These are phyloP conservation scores for Pestalotiopsis sp. DNA, from an alignment of 2,329 filamentous ascomycete species.

Conservation along the genomic window DNA sequence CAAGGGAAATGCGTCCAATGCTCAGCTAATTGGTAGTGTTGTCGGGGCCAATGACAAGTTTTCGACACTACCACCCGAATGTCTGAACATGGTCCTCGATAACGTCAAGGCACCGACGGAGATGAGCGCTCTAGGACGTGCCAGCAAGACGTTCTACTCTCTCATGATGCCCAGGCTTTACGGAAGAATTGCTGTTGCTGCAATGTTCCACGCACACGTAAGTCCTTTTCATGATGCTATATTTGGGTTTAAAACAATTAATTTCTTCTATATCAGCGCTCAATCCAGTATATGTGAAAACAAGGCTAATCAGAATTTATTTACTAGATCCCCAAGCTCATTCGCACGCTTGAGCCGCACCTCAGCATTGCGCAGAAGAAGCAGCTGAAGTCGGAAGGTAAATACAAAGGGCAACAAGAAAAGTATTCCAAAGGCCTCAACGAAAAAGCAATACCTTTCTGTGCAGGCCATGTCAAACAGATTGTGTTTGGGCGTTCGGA, in stretches of 20 bases:
- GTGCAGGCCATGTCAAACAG: constrained; percentile 8
- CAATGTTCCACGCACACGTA: constrained; percentile 11
- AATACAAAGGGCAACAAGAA: constrained; percentile 14
- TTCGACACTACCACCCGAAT: constrained; percentile 7
- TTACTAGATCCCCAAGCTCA: constrained; percentile 11
- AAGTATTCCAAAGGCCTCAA: background rate
- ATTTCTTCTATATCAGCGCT: too few species aligned
- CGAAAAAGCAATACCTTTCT: constrained; percentile 9
- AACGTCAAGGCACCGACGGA: background rate
- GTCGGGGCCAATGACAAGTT: background rate
- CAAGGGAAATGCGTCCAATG: background rate
- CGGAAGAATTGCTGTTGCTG: constrained; percentile 1
- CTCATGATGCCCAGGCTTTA: constrained; percentile 13
- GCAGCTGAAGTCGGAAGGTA: constrained; percentile 14
- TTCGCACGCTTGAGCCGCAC: constrained; percentile 12
- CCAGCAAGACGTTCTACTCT: constrained; percentile 9
- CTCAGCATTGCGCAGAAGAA: constrained; percentile 13
- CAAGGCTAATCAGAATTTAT: too few species aligned
- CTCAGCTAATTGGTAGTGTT: background rate
- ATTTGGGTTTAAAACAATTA: too few species aligned
- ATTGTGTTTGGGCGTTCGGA: constrained; percentile 3
- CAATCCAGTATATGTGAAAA: too few species aligned
- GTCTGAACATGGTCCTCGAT: constrained; percentile 9
- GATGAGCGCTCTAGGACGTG: constrained; percentile 6
- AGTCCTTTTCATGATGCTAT: too few species aligned